These are phyloP conservation scores for Cercospora zeina DNA, from an alignment of 2,329 filamentous ascomycete genomes.

Conservation along the genomic window DNA sequence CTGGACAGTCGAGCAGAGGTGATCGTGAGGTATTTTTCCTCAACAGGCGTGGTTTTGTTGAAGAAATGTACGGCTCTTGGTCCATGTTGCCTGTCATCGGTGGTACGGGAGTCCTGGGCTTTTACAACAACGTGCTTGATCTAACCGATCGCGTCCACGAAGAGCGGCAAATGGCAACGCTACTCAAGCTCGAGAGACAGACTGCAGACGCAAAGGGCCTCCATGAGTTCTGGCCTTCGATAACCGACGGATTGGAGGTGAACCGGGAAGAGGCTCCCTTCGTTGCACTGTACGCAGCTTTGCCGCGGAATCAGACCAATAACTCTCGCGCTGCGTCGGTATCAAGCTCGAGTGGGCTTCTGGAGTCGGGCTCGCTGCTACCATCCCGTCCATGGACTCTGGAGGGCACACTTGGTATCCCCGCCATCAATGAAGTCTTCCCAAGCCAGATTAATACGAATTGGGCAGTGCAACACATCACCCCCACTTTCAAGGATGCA, in stretches of 20 bases:
- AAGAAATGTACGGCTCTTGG: conserved; percentile 29
- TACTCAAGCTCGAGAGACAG: conserved; percentile 23
- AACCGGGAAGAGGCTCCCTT: conserved; percentile 30
- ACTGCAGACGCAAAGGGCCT: conserved; percentile 20
- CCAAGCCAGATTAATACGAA: conserved; percentile 15
- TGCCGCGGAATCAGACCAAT: neutral
- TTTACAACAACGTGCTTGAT: conserved; percentile 25
- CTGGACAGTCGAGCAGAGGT: conserved; percentile 19
- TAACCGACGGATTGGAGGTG: conserved; percentile 21
- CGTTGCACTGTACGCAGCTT: conserved; percentile 23
- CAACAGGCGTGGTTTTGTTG: conserved; percentile 19
- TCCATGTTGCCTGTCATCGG: conserved; percentile 22
- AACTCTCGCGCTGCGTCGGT: conserved; percentile 10
- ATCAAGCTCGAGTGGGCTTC: conserved; percentile 7
- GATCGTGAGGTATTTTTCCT: conserved; percentile 22
- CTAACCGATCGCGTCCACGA: conserved; percentile 25
- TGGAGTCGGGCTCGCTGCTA: conserved; percentile 3
- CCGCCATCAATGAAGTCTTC: neutral
- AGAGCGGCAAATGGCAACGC: conserved; percentile 26
- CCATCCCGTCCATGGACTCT: conserved; percentile 16
- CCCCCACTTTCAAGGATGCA: conserved; percentile 9
- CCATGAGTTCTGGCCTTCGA: conserved; percentile 25
- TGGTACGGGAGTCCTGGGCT: conserved; percentile 16
- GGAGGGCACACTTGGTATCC: conserved; percentile 16
- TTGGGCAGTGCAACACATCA: conserved; percentile 20